Percentiles rank a stretch among this genome's conserved stretches.
These are phyloP conservation scores for Dryadomyces quercivorus DNA, from an alignment of 2,329 filamentous ascomycete species.

Conservation along the genomic window DNA sequence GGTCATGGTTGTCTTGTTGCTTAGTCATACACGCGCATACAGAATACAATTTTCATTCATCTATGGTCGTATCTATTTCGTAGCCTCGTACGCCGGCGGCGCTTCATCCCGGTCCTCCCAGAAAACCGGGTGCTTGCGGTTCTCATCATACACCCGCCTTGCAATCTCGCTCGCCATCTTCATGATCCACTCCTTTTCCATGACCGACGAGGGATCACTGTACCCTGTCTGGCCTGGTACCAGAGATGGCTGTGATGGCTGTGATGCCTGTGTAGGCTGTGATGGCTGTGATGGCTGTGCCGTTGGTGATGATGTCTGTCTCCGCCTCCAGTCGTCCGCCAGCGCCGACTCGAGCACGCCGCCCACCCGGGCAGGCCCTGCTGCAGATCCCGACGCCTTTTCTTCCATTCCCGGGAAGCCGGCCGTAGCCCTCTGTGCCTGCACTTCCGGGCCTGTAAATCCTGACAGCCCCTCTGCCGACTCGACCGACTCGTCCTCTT, in stretches of 20 bases:
- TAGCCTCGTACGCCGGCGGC: conserved; percentile 47
- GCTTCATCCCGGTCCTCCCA: conserved; percentile 44
- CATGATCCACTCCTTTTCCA: conserved; percentile 76
- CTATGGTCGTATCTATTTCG: conserved; percentile 4
- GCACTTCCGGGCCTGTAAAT: not conserved
- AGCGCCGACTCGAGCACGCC: not conserved
- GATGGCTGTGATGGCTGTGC: not conserved
- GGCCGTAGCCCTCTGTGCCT: not conserved
- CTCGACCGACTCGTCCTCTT: conserved; percentile 43
- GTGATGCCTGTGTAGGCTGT: not conserved
- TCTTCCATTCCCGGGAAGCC: too few relatives aligned
- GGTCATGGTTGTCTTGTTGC: too few relatives aligned
- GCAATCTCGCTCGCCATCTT: conserved; percentile 94
- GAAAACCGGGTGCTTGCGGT: conserved; percentile 41
- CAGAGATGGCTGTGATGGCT: not conserved
- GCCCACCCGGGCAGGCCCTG: not conserved
- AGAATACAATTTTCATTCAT: not conserved
- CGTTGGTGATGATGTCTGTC: not conserved
- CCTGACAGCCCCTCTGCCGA: not conserved
- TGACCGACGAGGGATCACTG: conserved; percentile 45
- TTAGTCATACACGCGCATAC: too few relatives aligned
- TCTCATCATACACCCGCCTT: conserved; percentile 76
- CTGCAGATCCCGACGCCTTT: not conserved
- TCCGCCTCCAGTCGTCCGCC: not conserved
- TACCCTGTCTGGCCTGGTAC: not conserved